A percentile compares a stretch with the other conserved stretches of the same genome.
These are phyloP conservation scores for Forsythia suspensa DNA, from an alignment of 257 asterid genomes.

Conservation along the genomic window DNA sequence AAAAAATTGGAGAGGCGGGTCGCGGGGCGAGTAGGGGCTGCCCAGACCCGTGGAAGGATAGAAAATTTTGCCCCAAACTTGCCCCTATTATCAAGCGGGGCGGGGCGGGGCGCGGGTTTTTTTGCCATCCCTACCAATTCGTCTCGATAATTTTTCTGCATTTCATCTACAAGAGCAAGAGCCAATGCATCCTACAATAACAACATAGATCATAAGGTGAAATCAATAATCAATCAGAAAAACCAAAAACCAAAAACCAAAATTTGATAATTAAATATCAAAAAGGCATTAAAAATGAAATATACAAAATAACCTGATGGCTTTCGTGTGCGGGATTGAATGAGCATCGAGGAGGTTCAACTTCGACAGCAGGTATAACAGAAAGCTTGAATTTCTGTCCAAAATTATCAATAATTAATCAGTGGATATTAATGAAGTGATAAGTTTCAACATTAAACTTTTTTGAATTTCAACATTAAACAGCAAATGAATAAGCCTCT, in stretches of 20 bases:
- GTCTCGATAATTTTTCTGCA: constrained; percentile 74
- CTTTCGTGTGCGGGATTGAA: constrained; percentile 84
- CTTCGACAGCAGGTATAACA: constrained; percentile 88
- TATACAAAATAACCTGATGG: constrained; percentile 65
- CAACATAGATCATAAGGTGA: constrained; percentile 20
- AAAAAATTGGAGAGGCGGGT: too few species aligned
- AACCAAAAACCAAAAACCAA: constrained; percentile 1
- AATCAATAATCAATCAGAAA: constrained; percentile 8
- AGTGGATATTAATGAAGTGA: too few species aligned
- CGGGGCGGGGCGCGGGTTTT: too few species aligned
- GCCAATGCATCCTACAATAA: constrained; percentile 83
- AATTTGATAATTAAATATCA: background rate
- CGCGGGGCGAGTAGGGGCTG: too few species aligned
- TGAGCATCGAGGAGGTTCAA: constrained; percentile 91
- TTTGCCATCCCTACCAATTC: too few species aligned
- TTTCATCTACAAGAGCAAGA: constrained; percentile 93
- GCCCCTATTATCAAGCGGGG: too few species aligned
- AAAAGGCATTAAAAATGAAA: background rate
- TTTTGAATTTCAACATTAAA: background rate
- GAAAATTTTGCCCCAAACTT: too few species aligned
- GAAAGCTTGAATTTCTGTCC: constrained; percentile 64
- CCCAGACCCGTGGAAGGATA: too few species aligned
- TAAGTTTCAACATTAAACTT: constrained; percentile 6
- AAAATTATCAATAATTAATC: constrained; percentile 18
- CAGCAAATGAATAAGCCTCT: background rate